These are phyloP conservation scores for Sutorius australiensis DNA, from an alignment of 768 basidiomycete species.

Conservation along the genomic window DNA sequence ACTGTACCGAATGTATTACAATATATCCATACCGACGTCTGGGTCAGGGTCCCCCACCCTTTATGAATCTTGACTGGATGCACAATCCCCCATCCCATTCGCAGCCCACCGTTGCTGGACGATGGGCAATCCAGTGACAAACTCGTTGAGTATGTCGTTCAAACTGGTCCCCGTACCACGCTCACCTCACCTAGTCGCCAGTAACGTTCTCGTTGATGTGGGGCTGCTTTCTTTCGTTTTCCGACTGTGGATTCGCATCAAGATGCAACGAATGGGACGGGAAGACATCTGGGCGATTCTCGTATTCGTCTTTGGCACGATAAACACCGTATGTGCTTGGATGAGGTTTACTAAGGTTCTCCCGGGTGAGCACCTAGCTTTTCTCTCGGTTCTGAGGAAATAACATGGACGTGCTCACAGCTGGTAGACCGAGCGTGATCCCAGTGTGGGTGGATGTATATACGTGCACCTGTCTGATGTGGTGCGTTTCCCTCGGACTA, in stretches of 20 bases:
- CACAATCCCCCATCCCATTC: not conserved
- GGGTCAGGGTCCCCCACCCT: not conserved
- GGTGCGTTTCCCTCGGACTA: slow-evolving; percentile 10
- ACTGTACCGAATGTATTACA: not conserved
- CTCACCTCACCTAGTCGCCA: slow-evolving; percentile 3
- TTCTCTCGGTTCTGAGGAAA: not conserved
- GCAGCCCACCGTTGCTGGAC: not conserved
- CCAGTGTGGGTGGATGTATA: slow-evolving; percentile 16
- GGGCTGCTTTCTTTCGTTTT: slow-evolving; percentile 14
- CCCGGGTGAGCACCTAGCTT: slow-evolving; percentile 1
- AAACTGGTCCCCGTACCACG: not conserved
- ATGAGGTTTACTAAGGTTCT: not conserved
- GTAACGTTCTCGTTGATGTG: slow-evolving; percentile 1
- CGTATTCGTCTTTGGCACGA: slow-evolving; percentile 13
- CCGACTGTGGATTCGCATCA: slow-evolving; percentile 19
- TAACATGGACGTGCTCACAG: not conserved
- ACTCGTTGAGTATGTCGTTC: not conserved
- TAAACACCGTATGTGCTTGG: slow-evolving; percentile 8
- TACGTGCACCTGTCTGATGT: slow-evolving; percentile 6
- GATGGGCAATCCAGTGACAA: not conserved
- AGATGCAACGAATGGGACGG: slow-evolving; percentile 17
- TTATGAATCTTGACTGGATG: not conserved
- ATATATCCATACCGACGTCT: not conserved
- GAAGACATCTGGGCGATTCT: slow-evolving; percentile 21
- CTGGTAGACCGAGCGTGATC: not conserved